Conservation (phyloP, 139 green algal genomes). For the Dunaliella primolecta region DNA sequence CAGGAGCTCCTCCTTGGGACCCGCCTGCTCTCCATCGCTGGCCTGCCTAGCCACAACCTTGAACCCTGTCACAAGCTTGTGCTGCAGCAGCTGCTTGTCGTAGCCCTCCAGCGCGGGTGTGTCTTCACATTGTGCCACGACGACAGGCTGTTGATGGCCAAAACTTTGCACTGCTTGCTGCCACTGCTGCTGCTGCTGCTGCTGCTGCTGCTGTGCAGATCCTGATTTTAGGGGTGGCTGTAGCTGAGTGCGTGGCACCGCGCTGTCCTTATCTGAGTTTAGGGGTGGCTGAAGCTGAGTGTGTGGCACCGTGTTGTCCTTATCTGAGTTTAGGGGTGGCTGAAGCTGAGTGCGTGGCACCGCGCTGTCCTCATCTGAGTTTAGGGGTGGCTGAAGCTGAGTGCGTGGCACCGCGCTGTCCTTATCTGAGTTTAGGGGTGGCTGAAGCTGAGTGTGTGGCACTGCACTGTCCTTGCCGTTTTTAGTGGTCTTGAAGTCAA, state of each 20-base stretch:
- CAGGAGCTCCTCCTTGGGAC: too few relatives aligned
- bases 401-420: too few relatives aligned
- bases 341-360: neutral
- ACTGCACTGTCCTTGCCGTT: too few relatives aligned
- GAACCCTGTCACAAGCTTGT: slow-evolving; percentile 20
- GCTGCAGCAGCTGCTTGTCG: slow-evolving; percentile 13
- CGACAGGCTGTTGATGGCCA: slow-evolving; percentile 17
- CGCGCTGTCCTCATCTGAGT: too few relatives aligned
- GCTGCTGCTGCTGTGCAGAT: too few relatives aligned
- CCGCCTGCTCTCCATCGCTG: too few relatives aligned
- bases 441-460: neutral
- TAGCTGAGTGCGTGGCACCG: neutral
- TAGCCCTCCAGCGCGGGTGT: slow-evolving; percentile 25
- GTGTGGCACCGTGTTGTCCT: too few relatives aligned
- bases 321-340: too few relatives aligned
- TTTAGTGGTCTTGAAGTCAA: neutral
- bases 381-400: neutral
- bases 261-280: too few relatives aligned
- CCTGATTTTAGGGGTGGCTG: too few relatives aligned
- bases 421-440: too few relatives aligned
- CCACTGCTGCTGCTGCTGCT: neutral
- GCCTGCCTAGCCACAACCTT: slow-evolving; percentile 6
- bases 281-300: neutral
- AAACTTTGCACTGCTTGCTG: neutral
- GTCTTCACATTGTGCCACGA: slow-evolving; percentile 34